A percentile compares a stretch with the other conserved stretches of the same genome.
These are phyloP conservation scores for Populus deltoides DNA, from an alignment of 345 rosid genomes.

Conservation along the genomic window DNA sequence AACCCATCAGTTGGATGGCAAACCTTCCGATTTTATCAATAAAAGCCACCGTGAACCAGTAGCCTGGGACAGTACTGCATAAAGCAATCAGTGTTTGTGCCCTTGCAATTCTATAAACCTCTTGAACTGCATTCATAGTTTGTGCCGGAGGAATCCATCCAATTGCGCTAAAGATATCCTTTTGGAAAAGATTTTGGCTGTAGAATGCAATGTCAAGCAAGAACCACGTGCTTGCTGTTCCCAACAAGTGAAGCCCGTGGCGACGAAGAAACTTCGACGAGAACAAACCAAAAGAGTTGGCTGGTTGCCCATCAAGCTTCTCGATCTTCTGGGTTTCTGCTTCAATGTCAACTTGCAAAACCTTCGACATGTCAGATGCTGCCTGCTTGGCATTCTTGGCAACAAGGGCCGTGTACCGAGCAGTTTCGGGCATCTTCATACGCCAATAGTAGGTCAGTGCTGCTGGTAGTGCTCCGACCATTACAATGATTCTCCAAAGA, in stretches of 20 bases:
- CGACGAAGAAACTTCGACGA: slow-evolving; percentile 50
- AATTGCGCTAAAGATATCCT: slow-evolving; percentile 77
- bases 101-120: slow-evolving; percentile 67
- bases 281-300: slow-evolving; percentile 57
- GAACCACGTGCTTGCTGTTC: slow-evolving; percentile 82
- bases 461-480: slow-evolving; percentile 84
- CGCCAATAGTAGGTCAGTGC: slow-evolving; percentile 77
- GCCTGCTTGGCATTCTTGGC: slow-evolving; percentile 74
- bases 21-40: slow-evolving; percentile 72
- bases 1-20: slow-evolving; percentile 77
- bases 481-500: slow-evolving; percentile 73
- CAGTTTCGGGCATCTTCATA: slow-evolving; percentile 88
- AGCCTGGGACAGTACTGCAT: slow-evolving; percentile 78
- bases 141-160: slow-evolving; percentile 81
- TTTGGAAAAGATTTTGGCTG: slow-evolving; percentile 82
- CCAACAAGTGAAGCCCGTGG: slow-evolving; percentile 81
- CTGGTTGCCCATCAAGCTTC: slow-evolving; percentile 8
- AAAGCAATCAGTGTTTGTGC: slow-evolving; percentile 84
- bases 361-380: slow-evolving; percentile 78
- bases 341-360: slow-evolving; percentile 62
- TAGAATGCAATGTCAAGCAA: slow-evolving; percentile 80
- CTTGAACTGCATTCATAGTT: slow-evolving; percentile 75
- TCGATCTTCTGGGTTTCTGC: slow-evolving; percentile 47
- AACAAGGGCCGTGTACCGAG: slow-evolving; percentile 83
- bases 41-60: slow-evolving; percentile 76